Base-by-base conservation (phyloP, 1,284 basidiomycete genomes). In the Cutaneotrichosporon cyanovorans region DNA sequence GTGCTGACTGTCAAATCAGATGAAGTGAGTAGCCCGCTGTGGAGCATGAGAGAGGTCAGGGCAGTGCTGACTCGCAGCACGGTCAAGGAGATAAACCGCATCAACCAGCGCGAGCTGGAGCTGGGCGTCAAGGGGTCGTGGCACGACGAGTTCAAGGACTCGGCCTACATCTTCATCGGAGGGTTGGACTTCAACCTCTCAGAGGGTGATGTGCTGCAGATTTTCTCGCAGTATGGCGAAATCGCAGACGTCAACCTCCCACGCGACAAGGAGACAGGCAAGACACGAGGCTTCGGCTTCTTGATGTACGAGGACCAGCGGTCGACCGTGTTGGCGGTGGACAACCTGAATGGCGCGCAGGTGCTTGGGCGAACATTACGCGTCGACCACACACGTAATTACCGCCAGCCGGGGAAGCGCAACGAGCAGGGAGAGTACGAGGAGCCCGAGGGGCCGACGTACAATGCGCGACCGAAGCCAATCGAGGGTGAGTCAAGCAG, bases 221-320 rank as follows among this genome's bases (percentile, higher is more conserved):
- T 98, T 57, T 93, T 97, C 73, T 97, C 92, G 12, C 95, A 99
- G 87, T 92, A 62, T 69, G 93, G 93, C 20, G 93, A 98, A 69
- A 79, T 97, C 21, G 84, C 91, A 74, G 90, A 99, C 63, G 77
- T 97, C 50, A 90, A 96, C 67, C 77, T 99, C 65, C 93, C 95
- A 18, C 80, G 90, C 39, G 87, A 93, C 72, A 89, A 90, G 65
- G 77, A 84, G 53, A 91, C 90, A 0, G 87, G 88, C 25, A 91
- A 91, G 66, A 77, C 83, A 4, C 81, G 78, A 59, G 95, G 95
- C 0, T 99, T 98, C 66, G 92, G 82, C 3, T 99, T 97, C 73
- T 75, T 98, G 53, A 97, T 98, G 92, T 99, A 97, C 71, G 88
- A 95, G 72, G 91, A 99, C 73, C 95, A 99, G 72, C 80, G 89